Evolutionary conservation across 169 alveolate species (phyloP), one percentile per base, ranked within the genome.

Genomic region (Eimeria brunetti): DNA sequence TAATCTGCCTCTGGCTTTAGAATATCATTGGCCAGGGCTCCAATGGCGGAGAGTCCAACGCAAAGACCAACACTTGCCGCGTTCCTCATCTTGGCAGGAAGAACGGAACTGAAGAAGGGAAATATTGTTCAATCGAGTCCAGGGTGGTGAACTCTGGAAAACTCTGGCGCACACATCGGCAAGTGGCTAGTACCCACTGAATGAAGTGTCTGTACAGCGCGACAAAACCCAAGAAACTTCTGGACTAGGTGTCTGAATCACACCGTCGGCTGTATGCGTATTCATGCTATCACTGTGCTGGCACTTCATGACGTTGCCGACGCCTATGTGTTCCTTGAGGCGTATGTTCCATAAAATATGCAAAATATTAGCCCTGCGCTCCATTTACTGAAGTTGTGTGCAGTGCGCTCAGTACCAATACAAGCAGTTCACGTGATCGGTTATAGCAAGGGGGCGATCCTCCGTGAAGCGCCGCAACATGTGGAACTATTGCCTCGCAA

Each of bases 1-100:
- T 95, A 95, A 75, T 95, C 96, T 5, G 96, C 96, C 41, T 75
- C 95, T 33, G 96, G 96, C 60, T 90, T 76, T 27, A 95, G 93
- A 69, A 92, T 58, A 14, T 92, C 96, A 30, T 41, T 88, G 36
- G 67, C 78, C 60, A 83, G 69, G 51, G 92, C 92, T 41, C 83
- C 92, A 86, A 86, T 62, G 44, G 64, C 92, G 24, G 92, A 86
- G 44, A 86, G 81, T 60, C 92, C 92, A 62, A 86, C 92, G 83
- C 92, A 86, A 24, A 86, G 83, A 60, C 92, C 92, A 62, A 86
- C 64, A 62, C 83, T 86, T 62, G 92, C 92, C 64, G 64, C 92
- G 92, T 60, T 86, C 92, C 92, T 86, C 92, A 86, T 86, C 81
- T 86, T 62, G 78, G 92, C 92, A 33, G 81, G 81, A 86, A 86